Base-by-base conservation (phyloP, 2,329 filamentous ascomycete genomes). In the Colletotrichum caudatum region DNA sequence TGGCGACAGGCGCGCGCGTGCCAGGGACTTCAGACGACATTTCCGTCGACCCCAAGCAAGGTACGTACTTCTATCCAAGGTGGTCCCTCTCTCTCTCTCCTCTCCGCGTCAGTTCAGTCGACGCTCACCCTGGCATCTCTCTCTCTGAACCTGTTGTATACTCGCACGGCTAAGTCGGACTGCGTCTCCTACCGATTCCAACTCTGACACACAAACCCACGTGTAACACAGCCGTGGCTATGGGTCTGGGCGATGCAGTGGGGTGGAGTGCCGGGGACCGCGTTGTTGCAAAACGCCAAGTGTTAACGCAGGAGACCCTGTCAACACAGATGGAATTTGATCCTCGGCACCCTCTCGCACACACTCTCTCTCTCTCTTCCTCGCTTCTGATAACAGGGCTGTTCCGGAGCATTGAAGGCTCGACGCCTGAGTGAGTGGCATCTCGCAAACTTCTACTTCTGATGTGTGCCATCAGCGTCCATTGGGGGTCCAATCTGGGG, bases 1-100 rank as follows among this genome's bases (percentile, higher is more conserved):
- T 60, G 59, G 65, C 69, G 69, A 69, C 46, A 71, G 59, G 64
- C 69, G 69, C 69, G 69, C 57, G 64, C 69, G 69, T 50, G 64
- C 54, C 65, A 60, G 39, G 18, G 18, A 64, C 53, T 56, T 64
- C 44, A 59, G 65, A 72, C 33, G 54, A 68, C 29, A 44, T 29
- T 16, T 58, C n/a, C 29, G 14, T 46, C 18, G 16, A n/a, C 39
- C 16, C 5, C 14, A 12, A 11, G 35, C 14, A 12, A 11, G 35
- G 11, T 37, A 37, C 8, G 35, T 9, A 29, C 29, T 29, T 29
- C 29, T 29, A 11, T 37, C 35, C 35, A 37, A 37, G 35, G 9
- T 11, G 35, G 35, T 37, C 35, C 35, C 35, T 9, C n/a, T n/a
- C n/a, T n/a, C n/a, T n/a, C n/a, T n/a, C n/a, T n/a, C n/a, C n/a